phyloP scores from a whole-genome alignment of 345 rosid genomes.

The Salix purpurea region DNA sequence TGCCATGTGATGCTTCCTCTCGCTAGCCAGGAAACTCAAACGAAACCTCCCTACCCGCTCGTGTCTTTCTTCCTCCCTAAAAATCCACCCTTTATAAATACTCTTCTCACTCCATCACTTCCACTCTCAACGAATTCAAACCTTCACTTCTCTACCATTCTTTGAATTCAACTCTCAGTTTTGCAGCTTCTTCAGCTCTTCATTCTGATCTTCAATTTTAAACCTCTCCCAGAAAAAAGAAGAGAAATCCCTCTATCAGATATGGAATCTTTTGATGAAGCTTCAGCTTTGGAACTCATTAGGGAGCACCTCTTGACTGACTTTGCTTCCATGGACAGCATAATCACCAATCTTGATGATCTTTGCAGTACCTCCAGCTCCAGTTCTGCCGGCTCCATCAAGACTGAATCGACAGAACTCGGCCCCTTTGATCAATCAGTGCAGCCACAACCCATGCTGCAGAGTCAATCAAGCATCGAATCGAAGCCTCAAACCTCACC shows the following conservation, averaged over 20 bases:
- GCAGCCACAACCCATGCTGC: neutral
- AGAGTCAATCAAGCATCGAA: conserved; percentile 1
- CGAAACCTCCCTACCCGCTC: conserved; percentile 2
- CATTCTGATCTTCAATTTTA: no score
- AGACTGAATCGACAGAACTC: conserved; percentile 3
- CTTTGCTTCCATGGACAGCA: conserved; percentile 36
- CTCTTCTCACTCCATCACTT: conserved; percentile 15
- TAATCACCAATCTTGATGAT: conserved; percentile 24
- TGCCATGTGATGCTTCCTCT: conserved; percentile 23
- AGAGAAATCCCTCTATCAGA: neutral
- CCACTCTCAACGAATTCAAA: conserved; percentile 29
- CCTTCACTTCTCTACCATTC: neutral
- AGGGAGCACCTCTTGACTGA: conserved; percentile 62
- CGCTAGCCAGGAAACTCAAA: conserved; percentile 24
- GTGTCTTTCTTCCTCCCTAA: neutral
- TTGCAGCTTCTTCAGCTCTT: neutral
- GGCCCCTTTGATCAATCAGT: neutral
- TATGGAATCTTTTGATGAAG: conserved; percentile 35
- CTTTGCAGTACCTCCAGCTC: conserved; percentile 1
- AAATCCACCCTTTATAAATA: conserved; percentile 17
- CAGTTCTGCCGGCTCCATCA: neutral
- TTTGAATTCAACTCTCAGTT: neutral
- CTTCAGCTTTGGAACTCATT: conserved; percentile 50
- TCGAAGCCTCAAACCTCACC: neutral
- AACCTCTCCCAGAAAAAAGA: neutral